Base-by-base conservation (phyloP, 306 rosid genomes). In the Amphicarpaea edgeworthii region DNA sequence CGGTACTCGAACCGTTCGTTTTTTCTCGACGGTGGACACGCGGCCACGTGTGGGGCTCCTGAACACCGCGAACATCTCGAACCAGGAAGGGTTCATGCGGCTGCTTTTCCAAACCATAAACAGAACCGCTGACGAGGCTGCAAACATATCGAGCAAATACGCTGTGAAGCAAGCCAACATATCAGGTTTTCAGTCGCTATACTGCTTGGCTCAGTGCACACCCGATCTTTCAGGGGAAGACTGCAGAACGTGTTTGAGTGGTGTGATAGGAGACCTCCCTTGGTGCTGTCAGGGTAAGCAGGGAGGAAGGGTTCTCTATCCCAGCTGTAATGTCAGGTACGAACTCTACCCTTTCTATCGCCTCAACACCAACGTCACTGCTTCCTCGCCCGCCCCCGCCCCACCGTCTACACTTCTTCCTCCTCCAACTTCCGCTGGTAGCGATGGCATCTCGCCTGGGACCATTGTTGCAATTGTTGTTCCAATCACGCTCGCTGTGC, bases 151-250 rank as follows among this genome's bases (percentile, higher is more conserved):
- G 4, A 74, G 78, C 65, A 81, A 81, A 17, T 80, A 53, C 30
- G 83, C 79, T 0, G 57, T 75, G 3, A 54, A 0, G 5, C 17
- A 67, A 38, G 76, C 76, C 2, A 76, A 16, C 3, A 61, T 81
- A 0, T 50, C 78, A 1, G 71, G 41, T n/a, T 75, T 70, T 75
- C 76, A 69, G 46, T 50, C 72, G 0, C 68, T 81, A 0, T 81
- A 76, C 21, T 32, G 74, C 51, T 46, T 81, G 73, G 73, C 76
- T 4, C 85, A 81, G 85, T 81, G 85, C 61, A 81, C 85, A 1
- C 73, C 43, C 0, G 85, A 81, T 40, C 10, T 81, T 38, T 69
- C 78, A 0, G 19, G 37, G 4, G 46, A 16, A 43, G 61, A 68
- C 19, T 81, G 81, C 30, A 81, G 69, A 14, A 70, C 10, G 12